Evolutionary conservation across 108 stramenopile genomes (phyloP).

Genomic region (Pseudonitzschia multistriata): DNA sequence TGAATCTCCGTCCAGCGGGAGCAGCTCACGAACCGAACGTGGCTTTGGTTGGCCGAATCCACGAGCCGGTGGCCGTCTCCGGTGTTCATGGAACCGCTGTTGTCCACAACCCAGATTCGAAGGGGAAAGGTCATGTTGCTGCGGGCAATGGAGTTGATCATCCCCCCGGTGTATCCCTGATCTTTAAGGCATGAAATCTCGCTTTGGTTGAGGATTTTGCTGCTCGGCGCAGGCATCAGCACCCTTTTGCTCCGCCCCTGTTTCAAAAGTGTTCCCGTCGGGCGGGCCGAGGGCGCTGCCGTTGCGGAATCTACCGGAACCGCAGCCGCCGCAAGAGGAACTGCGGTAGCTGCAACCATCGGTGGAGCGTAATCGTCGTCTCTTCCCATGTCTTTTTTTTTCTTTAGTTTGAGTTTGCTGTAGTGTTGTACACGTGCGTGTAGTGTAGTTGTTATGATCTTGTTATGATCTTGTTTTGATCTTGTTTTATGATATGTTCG

Average conservation of each 20-base stretch:
- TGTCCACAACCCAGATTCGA: slow-evolving; percentile 66
- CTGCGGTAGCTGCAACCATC: slow-evolving; percentile 12
- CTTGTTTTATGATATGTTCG: too few species aligned
- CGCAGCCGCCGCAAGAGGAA: background rate
- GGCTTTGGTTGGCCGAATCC: slow-evolving; percentile 23
- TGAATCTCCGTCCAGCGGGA: slow-evolving; percentile 66
- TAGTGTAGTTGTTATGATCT: too few species aligned
- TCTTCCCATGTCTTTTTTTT: too few species aligned
- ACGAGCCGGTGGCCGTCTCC: slow-evolving; percentile 82
- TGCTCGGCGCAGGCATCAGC: background rate
- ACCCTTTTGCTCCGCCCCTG: slow-evolving; percentile 13
- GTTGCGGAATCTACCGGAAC: background rate
- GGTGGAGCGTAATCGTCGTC: too few species aligned
- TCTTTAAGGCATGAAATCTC: slow-evolving; percentile 27
- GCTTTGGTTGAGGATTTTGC: slow-evolving; percentile 1
- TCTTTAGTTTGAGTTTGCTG: too few species aligned
- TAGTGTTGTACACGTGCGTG: too few species aligned
- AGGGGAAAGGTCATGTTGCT: slow-evolving; percentile 36
- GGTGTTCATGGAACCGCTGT: slow-evolving; percentile 66
- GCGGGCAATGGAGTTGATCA: slow-evolving; percentile 54
- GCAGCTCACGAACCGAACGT: slow-evolving; percentile 43
- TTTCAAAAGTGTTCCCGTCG: background rate
- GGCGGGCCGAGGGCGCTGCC: background rate
- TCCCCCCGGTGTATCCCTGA: slow-evolving; percentile 75
- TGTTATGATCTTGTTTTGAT: too few species aligned